Percentiles rank a stretch among this genome's conserved stretches.
phyloP scores from a whole-genome alignment of 2,329 filamentous ascomycete genomes.

The Sporothrix phasma region DNA sequence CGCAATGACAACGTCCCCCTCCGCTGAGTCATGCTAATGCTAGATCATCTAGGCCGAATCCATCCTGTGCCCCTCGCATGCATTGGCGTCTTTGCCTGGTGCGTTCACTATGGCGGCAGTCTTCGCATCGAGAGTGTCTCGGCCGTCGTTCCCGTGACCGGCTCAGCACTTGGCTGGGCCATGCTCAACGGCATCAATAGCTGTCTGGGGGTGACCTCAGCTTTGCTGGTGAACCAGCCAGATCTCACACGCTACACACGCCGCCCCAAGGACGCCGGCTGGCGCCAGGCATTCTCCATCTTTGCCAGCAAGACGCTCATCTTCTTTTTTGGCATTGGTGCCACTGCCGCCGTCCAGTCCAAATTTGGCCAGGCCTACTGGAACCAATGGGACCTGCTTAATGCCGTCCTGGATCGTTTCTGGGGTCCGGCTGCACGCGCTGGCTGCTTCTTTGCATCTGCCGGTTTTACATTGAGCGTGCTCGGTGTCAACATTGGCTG shows the following conservation, averaged over 20 bases:
- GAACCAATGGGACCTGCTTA: slow-evolving; percentile 19
- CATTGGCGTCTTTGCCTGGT: slow-evolving; percentile 13
- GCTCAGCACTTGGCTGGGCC: slow-evolving; percentile 28
- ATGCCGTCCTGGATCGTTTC: slow-evolving; percentile 19
- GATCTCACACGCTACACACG: slow-evolving; percentile 32
- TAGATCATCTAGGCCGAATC: slow-evolving; percentile 14
- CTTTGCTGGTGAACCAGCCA: slow-evolving; percentile 28
- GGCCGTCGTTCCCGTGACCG: slow-evolving; percentile 21
- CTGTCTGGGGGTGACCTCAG: slow-evolving; percentile 28
- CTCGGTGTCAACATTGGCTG: slow-evolving; percentile 21
- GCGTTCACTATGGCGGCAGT: slow-evolving; percentile 11
- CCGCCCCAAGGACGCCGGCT: slow-evolving; percentile 14
- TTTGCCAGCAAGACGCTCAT: slow-evolving; percentile 22
- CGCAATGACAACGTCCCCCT: no score
- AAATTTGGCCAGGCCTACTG: slow-evolving; percentile 27
- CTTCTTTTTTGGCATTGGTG: slow-evolving; percentile 31
- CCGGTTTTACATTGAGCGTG: slow-evolving; percentile 17
- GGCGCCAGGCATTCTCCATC: slow-evolving; percentile 28
- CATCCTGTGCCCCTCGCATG: slow-evolving; percentile 29
- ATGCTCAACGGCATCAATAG: slow-evolving; percentile 31
- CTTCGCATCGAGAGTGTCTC: slow-evolving; percentile 22
- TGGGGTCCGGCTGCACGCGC: slow-evolving; percentile 16
- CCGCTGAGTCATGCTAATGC: neutral
- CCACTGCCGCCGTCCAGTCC: slow-evolving; percentile 34
- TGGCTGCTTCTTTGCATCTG: slow-evolving; percentile 18